Base-by-base conservation (phyloP, 495 filamentous ascomycete genomes). In the Annulohypoxylon nitens region DNA sequence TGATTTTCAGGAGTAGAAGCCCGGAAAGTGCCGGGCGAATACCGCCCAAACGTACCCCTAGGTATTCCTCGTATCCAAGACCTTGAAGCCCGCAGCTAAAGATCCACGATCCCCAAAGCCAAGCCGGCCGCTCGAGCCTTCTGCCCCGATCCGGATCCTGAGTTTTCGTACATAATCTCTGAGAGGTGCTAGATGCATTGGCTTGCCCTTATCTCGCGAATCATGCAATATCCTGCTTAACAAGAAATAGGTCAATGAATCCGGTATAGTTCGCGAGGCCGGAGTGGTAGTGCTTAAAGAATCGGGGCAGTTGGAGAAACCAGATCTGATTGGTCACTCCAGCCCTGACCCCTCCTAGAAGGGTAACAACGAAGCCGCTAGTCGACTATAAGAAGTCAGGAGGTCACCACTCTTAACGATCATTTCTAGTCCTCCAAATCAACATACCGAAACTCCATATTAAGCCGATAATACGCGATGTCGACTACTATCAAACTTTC, bases 221-320 rank as follows among this genome's bases (percentile, higher is more conserved):
- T 54, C 12, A 30, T 54, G 25, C 50, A 33, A 14, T 11, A 33
- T 7, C 30, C 4, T 26, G 4, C 23, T 54, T 5, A 14, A 54
- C 2, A n/a, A n/a, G 23, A 33, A 14, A 54, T 30, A 33, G 10
- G 11, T 54, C n/a, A 5, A 7, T 33, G 25, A 54, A 26, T 51
- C 20, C 39, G 39, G 39, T 43, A 43, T 43, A 43, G 39, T 14
- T 43, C 39, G 50, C 25, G 50, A 33, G 30, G 25, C 50, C 50
- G 25, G 50, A 33, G 25, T 25, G 12, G 25, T 33, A 33, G 12
- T 11, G 14, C 25, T 54, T 6, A 14, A 4, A 33, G 10, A n/a
- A 26, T n/a, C 50, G 50, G 50, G 25, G 50, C 25, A n/a, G 4
- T 54, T 33, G 50, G 50, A 54, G 50, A 30, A 33, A 33, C 30